Percentiles rank a stretch among this genome's conserved stretches.
Evolutionary conservation across 2,329 filamentous ascomycete genomes (phyloP).

Genomic region (Rhexocercosporidium sp.): DNA sequence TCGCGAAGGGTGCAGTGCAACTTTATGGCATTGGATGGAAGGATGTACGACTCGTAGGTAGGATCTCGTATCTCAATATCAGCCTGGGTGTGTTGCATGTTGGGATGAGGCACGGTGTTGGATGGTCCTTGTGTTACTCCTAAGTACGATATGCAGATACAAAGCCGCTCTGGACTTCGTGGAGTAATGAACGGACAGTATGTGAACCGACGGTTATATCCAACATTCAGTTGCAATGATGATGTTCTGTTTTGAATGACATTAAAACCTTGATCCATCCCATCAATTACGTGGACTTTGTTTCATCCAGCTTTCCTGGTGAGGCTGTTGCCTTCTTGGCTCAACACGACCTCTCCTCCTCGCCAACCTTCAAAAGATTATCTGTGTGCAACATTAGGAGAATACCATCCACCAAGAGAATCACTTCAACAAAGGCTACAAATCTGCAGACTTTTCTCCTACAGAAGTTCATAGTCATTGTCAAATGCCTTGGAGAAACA

Average conservation of each 20-base stretch:
- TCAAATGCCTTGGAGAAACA: not conserved
- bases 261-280: not conserved
- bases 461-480: not conserved
- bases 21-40: not conserved
- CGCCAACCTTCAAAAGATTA: not conserved
- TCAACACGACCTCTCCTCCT: too few species aligned
- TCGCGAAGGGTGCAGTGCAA: constrained; percentile 2
- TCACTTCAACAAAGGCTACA: too few species aligned
- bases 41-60: not conserved
- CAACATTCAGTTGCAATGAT: not conserved
- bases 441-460: too few species aligned
- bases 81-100: not conserved
- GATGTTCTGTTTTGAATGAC: not conserved
- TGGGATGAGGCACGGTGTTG: too few species aligned
- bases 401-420: too few species aligned
- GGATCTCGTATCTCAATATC: not conserved
- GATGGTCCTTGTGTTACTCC: too few species aligned
- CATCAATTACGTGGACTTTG: not conserved
- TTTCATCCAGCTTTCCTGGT: not conserved
- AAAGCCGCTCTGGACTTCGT: not conserved
- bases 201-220: not conserved
- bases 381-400: too few species aligned
- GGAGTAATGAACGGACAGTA: not conserved
- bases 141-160: not conserved
- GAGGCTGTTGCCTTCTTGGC: not conserved